These are phyloP conservation scores for Helicocarpus griseus DNA, from an alignment of 2,329 filamentous ascomycete genomes.

Conservation along the genomic window DNA sequence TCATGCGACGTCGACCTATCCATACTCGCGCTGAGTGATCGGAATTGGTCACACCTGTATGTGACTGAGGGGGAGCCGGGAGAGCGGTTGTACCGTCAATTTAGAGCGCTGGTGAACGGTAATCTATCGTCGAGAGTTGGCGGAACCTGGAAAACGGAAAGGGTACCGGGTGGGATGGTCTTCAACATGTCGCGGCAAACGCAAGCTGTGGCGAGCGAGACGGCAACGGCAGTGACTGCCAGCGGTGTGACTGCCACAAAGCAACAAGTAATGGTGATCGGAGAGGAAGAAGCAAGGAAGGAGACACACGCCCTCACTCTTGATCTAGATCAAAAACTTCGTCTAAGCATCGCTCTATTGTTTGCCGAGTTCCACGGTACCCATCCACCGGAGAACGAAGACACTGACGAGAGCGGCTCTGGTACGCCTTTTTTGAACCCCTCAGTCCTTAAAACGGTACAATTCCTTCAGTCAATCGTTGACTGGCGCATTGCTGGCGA, in stretches of 20 bases:
- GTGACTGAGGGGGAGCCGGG: constrained; percentile 7
- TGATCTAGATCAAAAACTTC: background rate
- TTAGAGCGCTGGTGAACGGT: constrained; percentile 5
- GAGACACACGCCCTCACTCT: background rate
- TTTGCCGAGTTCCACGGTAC: background rate
- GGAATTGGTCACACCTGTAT: constrained; percentile 7
- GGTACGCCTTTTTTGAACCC: background rate
- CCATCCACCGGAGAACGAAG: background rate
- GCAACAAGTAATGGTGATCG: background rate
- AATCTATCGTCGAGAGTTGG: constrained; percentile 3
- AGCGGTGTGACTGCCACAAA: background rate
- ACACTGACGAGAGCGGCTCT: background rate
- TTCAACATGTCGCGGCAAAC: constrained; percentile 8
- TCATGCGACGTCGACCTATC: constrained; percentile 7
- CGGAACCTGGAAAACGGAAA: constrained; percentile 5
- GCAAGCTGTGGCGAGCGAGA: background rate
- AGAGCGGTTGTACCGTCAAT: constrained; percentile 6
- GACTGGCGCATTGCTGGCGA: background rate
- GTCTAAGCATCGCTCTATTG: background rate
- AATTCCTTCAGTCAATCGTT: background rate
- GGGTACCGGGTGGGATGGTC: constrained; percentile 4
- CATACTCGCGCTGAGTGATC: constrained; percentile 5
- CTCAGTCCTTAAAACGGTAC: background rate
- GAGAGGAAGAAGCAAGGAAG: background rate
- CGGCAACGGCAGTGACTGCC: background rate